phyloP scores from a whole-genome alignment of 2,329 filamentous ascomycete species.

The Aspergillus pseudoglaucus region DNA sequence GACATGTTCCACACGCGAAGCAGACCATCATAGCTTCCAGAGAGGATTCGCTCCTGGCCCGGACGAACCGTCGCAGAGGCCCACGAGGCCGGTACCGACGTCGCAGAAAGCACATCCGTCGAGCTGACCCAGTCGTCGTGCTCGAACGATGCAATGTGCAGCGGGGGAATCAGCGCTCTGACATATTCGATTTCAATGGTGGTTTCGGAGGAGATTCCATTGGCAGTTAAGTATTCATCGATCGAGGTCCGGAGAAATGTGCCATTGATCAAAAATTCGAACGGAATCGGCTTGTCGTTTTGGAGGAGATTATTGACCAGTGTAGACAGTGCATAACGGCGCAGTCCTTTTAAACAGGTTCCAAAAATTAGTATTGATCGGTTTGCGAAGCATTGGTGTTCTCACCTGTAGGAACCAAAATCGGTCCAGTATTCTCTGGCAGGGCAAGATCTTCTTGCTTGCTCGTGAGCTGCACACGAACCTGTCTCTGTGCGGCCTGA shows the following conservation, averaged over 20 bases:
- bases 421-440: conserved; percentile 49
- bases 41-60: conserved; percentile 69
- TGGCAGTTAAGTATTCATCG: conserved; percentile 78
- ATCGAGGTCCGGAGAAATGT: conserved; percentile 83
- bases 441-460: conserved; percentile 49
- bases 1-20: conserved; percentile 85
- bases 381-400: background rate
- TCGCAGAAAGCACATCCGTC: conserved; percentile 70
- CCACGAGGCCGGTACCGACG: conserved; percentile 56
- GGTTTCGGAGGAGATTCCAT: conserved; percentile 83
- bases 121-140: conserved; percentile 96
- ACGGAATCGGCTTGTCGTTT: conserved; percentile 45
- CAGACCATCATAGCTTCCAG: conserved; percentile 86
- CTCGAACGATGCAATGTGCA: conserved; percentile 85
- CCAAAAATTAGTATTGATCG: conserved; percentile 8
- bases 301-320: conserved; percentile 57
- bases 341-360: conserved; percentile 38
- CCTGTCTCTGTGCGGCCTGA: conserved; percentile 38
- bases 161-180: conserved; percentile 78
- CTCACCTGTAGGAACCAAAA: conserved; percentile 51
- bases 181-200: conserved; percentile 89
- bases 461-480: conserved; percentile 50
- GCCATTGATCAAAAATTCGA: conserved; percentile 95
- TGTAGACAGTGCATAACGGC: conserved; percentile 55
- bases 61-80: conserved; percentile 42